These are phyloP conservation scores for Erysimum pusillum DNA, from an alignment of 441 rosid species.

Conservation along the genomic window DNA sequence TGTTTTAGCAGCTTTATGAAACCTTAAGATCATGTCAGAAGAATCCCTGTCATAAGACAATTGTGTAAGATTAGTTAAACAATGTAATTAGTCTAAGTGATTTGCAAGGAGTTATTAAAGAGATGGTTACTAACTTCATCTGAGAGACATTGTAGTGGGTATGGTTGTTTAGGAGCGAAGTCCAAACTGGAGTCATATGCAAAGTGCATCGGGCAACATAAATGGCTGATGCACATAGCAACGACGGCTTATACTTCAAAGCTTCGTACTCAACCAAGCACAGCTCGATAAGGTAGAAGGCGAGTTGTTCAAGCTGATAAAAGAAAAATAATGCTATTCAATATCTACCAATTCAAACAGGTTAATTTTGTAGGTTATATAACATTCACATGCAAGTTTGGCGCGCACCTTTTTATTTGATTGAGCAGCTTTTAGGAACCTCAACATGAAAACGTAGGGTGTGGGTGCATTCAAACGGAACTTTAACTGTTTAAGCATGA, in stretches of 20 bases:
- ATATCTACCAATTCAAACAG: constrained; percentile 8
- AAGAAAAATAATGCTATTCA: constrained; percentile 16
- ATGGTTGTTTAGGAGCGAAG: constrained; percentile 69
- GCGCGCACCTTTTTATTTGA: constrained; percentile 70
- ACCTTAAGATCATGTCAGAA: constrained; percentile 74
- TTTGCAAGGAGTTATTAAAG: constrained; percentile 4
- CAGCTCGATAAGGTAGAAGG: constrained; percentile 87
- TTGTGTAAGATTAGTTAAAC: constrained; percentile 6
- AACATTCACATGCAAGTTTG: constrained; percentile 11
- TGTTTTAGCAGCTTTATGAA: constrained; percentile 73
- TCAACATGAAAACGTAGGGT: constrained; percentile 90
- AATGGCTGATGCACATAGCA: constrained; percentile 92
- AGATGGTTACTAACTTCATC: constrained; percentile 69
- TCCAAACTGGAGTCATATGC: constrained; percentile 77
- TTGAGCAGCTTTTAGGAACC: constrained; percentile 93
- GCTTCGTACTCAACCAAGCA: constrained; percentile 86
- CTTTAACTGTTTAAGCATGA: constrained; percentile 74
- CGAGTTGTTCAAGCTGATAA: constrained; percentile 84
- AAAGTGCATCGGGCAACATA: constrained; percentile 82
- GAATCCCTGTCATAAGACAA: constrained; percentile 65
- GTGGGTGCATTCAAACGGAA: constrained; percentile 90
- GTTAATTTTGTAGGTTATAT: background rate
- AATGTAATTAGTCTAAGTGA: constrained; percentile 18
- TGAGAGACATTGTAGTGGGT: constrained; percentile 67
- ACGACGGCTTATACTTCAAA: constrained; percentile 75